Conservation (phyloP, 768 basidiomycete genomes). For the Mycena sanguinolenta region DNA sequence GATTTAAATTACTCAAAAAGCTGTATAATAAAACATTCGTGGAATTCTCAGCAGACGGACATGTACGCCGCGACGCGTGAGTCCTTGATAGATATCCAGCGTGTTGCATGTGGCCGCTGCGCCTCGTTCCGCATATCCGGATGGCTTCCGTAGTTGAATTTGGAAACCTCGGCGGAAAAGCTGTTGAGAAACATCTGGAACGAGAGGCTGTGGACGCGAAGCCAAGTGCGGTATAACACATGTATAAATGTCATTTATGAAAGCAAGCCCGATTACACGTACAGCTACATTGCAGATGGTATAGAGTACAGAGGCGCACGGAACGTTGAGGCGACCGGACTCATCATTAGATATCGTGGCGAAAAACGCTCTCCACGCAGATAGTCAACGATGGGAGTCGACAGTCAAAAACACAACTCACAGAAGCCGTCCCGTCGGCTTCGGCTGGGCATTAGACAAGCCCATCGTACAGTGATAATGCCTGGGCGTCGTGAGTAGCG, state of each 20-base stretch:
- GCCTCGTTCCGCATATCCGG: not conserved
- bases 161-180: not conserved
- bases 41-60: not conserved
- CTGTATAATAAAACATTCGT: constrained; percentile 18
- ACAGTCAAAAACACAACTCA: constrained; percentile 15
- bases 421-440: constrained; percentile 12
- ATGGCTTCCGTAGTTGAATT: not conserved
- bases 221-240: not conserved
- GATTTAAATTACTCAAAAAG: constrained; percentile 45
- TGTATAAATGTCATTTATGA: constrained; percentile 21
- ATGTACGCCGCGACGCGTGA: not conserved
- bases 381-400: constrained; percentile 20
- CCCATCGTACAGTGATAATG: constrained; percentile 94
- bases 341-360: constrained; percentile 36
- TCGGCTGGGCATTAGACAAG: constrained; percentile 69
- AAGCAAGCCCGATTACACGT: constrained; percentile 38
- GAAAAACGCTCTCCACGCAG: constrained; percentile 23
- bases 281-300: constrained; percentile 48
- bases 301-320: constrained; percentile 33
- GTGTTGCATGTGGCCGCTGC: not conserved
- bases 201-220: not conserved
- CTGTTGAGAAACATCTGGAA: constrained; percentile 1
- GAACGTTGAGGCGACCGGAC: constrained; percentile 9
- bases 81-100: not conserved
- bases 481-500: constrained; percentile 60